Evolutionary conservation across 768 basidiomycete genomes (phyloP).

Genomic region (Pleurotus sapidus): DNA sequence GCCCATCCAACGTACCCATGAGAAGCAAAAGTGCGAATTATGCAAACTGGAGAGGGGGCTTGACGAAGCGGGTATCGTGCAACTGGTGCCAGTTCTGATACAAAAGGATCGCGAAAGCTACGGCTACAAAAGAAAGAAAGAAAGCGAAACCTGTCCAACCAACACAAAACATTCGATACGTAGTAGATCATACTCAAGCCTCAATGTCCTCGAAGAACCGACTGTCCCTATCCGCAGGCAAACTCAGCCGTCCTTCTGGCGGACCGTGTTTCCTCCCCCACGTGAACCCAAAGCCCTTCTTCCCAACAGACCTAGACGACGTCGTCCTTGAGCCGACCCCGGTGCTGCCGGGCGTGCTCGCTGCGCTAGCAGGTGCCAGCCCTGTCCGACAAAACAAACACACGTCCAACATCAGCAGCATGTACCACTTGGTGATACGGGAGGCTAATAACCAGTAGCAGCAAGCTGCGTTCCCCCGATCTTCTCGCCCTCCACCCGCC

Average conservation of each 20-base stretch:
- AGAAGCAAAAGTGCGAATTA: too few species aligned
- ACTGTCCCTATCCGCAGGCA: neutral
- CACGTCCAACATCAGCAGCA: neutral
- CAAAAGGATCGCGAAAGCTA: neutral
- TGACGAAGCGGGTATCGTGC: too few species aligned
- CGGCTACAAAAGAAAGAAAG: neutral
- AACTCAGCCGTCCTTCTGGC: neutral
- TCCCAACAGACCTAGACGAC: neutral
- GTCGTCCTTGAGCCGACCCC: neutral
- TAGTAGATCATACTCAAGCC: neutral
- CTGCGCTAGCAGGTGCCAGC: neutral
- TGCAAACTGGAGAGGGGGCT: too few species aligned
- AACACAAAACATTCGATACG: neutral
- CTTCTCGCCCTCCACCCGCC: constrained; percentile 34
- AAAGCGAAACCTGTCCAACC: neutral
- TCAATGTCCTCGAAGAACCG: constrained; percentile 3
- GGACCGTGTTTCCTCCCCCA: neutral
- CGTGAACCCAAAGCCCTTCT: neutral
- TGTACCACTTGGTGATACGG: neutral
- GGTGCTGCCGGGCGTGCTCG: neutral
- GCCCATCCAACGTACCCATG: too few species aligned
- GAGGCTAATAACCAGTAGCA: neutral
- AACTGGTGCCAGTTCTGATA: too few species aligned
- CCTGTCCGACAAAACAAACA: neutral
- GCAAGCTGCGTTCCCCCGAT: neutral